Evolutionary conservation across 192 early-diverging fungal species (phyloP), one percentile per base, ranked within the genome.

Genomic region (Coemansia reversa): DNA sequence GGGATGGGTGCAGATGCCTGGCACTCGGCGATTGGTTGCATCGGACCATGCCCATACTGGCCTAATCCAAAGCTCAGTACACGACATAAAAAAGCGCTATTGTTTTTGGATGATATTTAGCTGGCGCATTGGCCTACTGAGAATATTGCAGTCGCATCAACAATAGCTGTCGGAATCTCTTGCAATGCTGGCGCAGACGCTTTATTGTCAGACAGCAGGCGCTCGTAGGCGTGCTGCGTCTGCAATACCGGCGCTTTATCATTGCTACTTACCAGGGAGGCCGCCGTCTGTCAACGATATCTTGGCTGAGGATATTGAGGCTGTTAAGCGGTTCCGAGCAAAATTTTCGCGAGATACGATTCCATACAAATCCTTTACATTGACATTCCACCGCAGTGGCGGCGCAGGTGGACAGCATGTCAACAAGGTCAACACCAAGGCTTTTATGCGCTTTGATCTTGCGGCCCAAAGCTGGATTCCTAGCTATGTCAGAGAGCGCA

Each of bases 381-480:
- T 86, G 16, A 75, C 80, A 12, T 91, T 89, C 72, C 79, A 85
- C 33, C 83, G 92, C 60, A 87, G 88, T 68, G 86, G 92, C 68
- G 94, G 92, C 5, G 91, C 94, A 11, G 94, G 94, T 24, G 94
- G 94, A 20, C 92, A 96, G 66, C 94, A 96, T 68, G 94, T 96
- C 29, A 96, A 96, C 84, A 96, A 96, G 85, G 89, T 94, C 20
- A 93, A 88, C 65, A 91, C 91, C 47, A 94, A 96, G 75, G 92
- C 91, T 12, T 88, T 89, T 61, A 84, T 96, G 84, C 84, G 90
- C 47, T 86, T 96, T 59, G 29, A 75, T 7, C 68, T 94, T 27
- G 80, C 82, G 32, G 68, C 87, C 19, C 89, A 88, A 7, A 53
- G 63, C 27, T 93, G 92, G 92, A 76, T 96, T 23, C 94, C 92